phyloP scores from a whole-genome alignment of 495 filamentous ascomycete species.

The Thozetella sp. region DNA sequence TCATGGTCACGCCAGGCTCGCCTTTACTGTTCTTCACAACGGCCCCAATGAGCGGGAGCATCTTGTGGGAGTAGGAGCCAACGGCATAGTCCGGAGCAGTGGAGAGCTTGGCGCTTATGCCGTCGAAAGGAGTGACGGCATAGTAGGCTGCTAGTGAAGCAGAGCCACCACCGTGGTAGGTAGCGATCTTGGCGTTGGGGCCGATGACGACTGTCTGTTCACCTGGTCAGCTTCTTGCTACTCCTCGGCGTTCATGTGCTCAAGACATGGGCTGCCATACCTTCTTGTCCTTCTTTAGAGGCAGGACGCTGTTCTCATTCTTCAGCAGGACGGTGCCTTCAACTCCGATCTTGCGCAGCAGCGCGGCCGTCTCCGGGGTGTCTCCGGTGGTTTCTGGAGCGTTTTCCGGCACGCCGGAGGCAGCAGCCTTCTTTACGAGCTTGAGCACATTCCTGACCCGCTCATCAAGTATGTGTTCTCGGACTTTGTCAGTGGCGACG shows the following conservation, averaged over 20 bases:
- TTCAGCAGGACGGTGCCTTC: slow-evolving; percentile 76
- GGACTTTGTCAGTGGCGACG: slow-evolving; percentile 58
- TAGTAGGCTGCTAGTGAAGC: slow-evolving; percentile 71
- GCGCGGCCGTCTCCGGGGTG: slow-evolving; percentile 41
- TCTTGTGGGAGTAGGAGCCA: slow-evolving; percentile 63
- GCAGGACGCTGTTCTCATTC: slow-evolving; percentile 68
- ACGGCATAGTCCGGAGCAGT: slow-evolving; percentile 45
- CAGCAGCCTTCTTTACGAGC: slow-evolving; percentile 58
- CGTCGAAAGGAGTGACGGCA: slow-evolving; percentile 67
- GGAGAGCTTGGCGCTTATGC: slow-evolving; percentile 53
- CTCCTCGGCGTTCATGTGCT: background rate
- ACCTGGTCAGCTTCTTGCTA: too few species aligned
- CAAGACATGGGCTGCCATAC: slow-evolving; percentile 12
- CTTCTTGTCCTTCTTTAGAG: slow-evolving; percentile 64
- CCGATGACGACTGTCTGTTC: slow-evolving; percentile 54
- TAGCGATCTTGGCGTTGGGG: slow-evolving; percentile 71
- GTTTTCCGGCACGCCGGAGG: slow-evolving; percentile 53
- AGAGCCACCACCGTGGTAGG: slow-evolving; percentile 72
- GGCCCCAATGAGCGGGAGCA: slow-evolving; percentile 57
- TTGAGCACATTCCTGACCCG: slow-evolving; percentile 64
- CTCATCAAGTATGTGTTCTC: slow-evolving; percentile 59
- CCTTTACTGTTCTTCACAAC: slow-evolving; percentile 49
- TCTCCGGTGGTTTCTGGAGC: slow-evolving; percentile 40
- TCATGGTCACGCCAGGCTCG: slow-evolving; percentile 58
- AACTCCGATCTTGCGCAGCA: slow-evolving; percentile 65